Percentiles rank a stretch among this genome's conserved stretches.
Conservation (phyloP, 345 rosid genomes). For the Eutrema heterophyllum region DNA sequence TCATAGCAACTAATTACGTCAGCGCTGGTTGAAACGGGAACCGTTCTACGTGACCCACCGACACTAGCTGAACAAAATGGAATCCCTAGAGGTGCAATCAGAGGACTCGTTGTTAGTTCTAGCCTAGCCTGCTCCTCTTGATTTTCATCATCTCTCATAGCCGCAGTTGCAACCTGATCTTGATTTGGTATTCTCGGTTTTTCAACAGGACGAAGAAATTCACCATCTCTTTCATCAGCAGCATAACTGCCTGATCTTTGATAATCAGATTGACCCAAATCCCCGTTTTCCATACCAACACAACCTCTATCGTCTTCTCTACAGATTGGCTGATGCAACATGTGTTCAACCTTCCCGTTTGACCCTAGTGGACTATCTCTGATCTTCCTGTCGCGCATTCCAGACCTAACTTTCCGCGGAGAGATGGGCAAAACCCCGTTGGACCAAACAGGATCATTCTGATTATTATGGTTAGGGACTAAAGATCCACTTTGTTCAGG, state of each 20-base stretch:
- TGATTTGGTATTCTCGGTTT: conserved; percentile 36
- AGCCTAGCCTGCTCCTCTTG: conserved; percentile 44
- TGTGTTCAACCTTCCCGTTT: conserved; percentile 71
- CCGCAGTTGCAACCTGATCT: conserved; percentile 34
- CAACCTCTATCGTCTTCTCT: conserved; percentile 52
- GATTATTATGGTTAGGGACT: conserved; percentile 54
- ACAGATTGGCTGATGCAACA: conserved; percentile 46
- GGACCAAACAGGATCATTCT: conserved; percentile 54
- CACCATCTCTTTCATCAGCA: conserved; percentile 50
- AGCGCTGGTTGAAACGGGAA: conserved; percentile 37
- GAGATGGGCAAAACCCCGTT: conserved; percentile 71
- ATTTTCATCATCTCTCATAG: conserved; percentile 44
- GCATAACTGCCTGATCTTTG: conserved; percentile 61
- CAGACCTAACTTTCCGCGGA: conserved; percentile 60
- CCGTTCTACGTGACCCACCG: conserved; percentile 52
- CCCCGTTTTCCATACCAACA: conserved; percentile 60
- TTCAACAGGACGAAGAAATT: conserved; percentile 34
- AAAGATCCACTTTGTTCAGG: conserved; percentile 43
- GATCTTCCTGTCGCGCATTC: conserved; percentile 57
- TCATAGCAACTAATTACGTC: conserved; percentile 52
- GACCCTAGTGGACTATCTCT: conserved; percentile 81
- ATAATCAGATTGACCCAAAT: conserved; percentile 56
- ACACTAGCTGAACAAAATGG: conserved; percentile 64
- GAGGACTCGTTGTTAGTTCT: conserved; percentile 43
- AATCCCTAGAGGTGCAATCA: conserved; percentile 77